Conservation (phyloP, 2,329 filamentous ascomycete genomes). For the Knufia fluminis region DNA sequence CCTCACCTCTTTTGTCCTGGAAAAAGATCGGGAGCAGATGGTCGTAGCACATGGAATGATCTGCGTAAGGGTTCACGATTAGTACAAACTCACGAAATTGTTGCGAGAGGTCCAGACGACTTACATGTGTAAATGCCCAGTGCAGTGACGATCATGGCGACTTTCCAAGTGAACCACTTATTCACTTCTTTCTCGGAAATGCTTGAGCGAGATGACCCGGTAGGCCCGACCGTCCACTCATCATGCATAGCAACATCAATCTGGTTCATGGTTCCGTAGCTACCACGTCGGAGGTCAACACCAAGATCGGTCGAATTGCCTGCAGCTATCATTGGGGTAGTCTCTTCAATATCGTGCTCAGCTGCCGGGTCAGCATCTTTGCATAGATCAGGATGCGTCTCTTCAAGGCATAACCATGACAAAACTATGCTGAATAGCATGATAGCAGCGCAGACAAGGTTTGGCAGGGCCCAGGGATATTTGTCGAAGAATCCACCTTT, state of each 20-base stretch:
- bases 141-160: slow-evolving; percentile 69
- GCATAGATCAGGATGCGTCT: slow-evolving; percentile 80
- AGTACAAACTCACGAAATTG: neutral
- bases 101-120: neutral
- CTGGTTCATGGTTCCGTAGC: slow-evolving; percentile 63
- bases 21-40: slow-evolving; percentile 88
- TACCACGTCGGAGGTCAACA: slow-evolving; percentile 66
- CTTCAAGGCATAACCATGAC: slow-evolving; percentile 72
- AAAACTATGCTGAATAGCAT: slow-evolving; percentile 69
- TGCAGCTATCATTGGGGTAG: slow-evolving; percentile 67
- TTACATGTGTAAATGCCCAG: slow-evolving; percentile 68
- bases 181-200: slow-evolving; percentile 32
- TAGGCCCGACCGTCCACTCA: slow-evolving; percentile 42
- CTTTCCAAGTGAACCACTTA: slow-evolving; percentile 51
- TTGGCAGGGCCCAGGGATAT: slow-evolving; percentile 74
- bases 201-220: slow-evolving; percentile 33
- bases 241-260: slow-evolving; percentile 47
- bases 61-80: slow-evolving; percentile 30
- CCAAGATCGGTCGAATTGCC: slow-evolving; percentile 65
- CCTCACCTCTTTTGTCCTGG: slow-evolving; percentile 57
- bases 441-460: slow-evolving; percentile 69
- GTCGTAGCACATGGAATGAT: slow-evolving; percentile 92
- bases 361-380: slow-evolving; percentile 37
- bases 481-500: slow-evolving; percentile 58
- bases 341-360: slow-evolving; percentile 40